Evolutionary conservation across 352 stramenopile species (phyloP).

Genomic region (Phytophthora sp.): DNA sequence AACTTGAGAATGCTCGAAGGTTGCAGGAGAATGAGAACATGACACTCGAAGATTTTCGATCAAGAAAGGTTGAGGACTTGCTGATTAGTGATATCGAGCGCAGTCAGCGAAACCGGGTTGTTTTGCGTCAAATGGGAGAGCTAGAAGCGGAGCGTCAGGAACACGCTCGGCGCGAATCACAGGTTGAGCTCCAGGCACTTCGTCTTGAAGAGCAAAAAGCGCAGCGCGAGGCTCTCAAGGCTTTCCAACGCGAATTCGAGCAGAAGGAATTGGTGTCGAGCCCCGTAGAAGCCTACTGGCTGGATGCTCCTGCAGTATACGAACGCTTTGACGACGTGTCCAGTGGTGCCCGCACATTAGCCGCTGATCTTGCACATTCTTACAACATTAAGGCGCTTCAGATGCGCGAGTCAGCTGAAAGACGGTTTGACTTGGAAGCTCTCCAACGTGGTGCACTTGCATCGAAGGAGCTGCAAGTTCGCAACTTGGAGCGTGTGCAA

Average conservation of each 20-base stretch:
- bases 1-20: slow-evolving; percentile 37
- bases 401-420: slow-evolving; percentile 47
- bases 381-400: slow-evolving; percentile 64
- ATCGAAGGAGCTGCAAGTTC: slow-evolving; percentile 46
- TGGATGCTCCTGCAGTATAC: slow-evolving; percentile 50
- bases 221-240: slow-evolving; percentile 64
- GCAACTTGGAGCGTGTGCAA: slow-evolving; percentile 69
- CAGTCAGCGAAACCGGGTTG: slow-evolving; percentile 39
- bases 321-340: slow-evolving; percentile 45
- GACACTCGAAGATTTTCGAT: slow-evolving; percentile 60
- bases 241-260: slow-evolving; percentile 68
- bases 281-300: slow-evolving; percentile 55
- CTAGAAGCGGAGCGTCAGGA: slow-evolving; percentile 60
- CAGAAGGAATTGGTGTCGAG: slow-evolving; percentile 67
- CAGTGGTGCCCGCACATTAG: slow-evolving; percentile 41
- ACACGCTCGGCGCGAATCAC: slow-evolving; percentile 40
- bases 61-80: slow-evolving; percentile 52
- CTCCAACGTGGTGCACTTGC: slow-evolving; percentile 26
- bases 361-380: slow-evolving; percentile 59
- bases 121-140: slow-evolving; percentile 50
- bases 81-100: slow-evolving; percentile 35
- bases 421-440: slow-evolving; percentile 41
- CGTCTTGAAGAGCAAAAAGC: slow-evolving; percentile 51
- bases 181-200: slow-evolving; percentile 55
- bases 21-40: slow-evolving; percentile 58